Percentiles rank a stretch among this genome's conserved stretches.
phyloP scores from a whole-genome alignment of 495 filamentous ascomycete species.

The Hypoxylon fragiforme region DNA sequence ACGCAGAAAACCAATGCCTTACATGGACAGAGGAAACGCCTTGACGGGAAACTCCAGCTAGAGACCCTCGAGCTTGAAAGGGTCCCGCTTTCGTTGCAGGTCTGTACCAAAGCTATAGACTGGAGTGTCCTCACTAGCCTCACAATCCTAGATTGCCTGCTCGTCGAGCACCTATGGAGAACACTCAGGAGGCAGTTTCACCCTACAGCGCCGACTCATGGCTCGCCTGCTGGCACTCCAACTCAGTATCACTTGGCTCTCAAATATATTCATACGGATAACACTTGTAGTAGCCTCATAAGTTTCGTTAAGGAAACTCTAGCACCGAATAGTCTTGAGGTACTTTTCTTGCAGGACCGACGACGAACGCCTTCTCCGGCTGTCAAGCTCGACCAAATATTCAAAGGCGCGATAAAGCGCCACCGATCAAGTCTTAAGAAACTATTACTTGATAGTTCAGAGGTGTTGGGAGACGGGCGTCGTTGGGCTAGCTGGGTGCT shows the following conservation, averaged over 20 bases:
- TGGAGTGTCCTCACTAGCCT: conserved; percentile 77
- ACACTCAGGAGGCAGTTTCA: conserved; percentile 71
- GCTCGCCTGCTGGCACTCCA: conserved; percentile 34
- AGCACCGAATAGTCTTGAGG: conserved; percentile 82
- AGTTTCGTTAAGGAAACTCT: conserved; percentile 83
- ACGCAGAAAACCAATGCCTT: neutral
- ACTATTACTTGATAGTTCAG: conserved; percentile 75
- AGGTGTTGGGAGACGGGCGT: conserved; percentile 48
- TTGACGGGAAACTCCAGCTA: conserved; percentile 64
- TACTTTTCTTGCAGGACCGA: conserved; percentile 80
- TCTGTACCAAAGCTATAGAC: conserved; percentile 73
- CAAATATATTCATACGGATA: conserved; percentile 81
- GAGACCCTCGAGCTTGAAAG: conserved; percentile 82
- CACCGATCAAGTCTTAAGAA: conserved; percentile 76
- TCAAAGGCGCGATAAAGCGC: conserved; percentile 69
- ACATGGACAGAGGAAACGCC: conserved; percentile 22
- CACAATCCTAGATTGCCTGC: conserved; percentile 78
- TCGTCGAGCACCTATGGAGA: conserved; percentile 82
- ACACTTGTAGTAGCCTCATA: conserved; percentile 75
- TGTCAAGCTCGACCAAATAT: conserved; percentile 75
- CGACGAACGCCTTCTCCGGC: conserved; percentile 53
- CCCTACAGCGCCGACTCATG: conserved; percentile 49
- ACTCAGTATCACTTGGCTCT: conserved; percentile 71
- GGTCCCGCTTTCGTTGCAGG: conserved; percentile 70
- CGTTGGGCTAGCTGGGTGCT: conserved; percentile 79